Evolutionary conservation across 805 yeast genomes (phyloP).

Genomic region (Pichia heedii): DNA sequence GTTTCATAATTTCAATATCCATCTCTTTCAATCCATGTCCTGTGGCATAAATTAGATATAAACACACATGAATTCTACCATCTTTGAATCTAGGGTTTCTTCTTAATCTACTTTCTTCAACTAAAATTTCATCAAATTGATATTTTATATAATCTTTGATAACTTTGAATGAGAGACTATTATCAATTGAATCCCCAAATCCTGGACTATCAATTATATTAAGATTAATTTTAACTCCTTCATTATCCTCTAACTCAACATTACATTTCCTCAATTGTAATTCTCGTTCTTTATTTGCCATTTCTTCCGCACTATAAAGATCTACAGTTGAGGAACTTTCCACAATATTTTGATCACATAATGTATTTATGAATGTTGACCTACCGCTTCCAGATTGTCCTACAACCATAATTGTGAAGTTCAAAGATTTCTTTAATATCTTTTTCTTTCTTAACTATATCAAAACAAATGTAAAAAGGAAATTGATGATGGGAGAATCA

Average conservation of each 20-base stretch:
- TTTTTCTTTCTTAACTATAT: conserved; percentile 55
- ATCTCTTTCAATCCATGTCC: conserved; percentile 61
- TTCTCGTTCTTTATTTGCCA: conserved; percentile 38
- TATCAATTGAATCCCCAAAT: conserved; percentile 67
- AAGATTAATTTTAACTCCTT: conserved; percentile 71
- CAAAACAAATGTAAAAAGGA: no score
- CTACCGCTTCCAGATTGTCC: conserved; percentile 87
- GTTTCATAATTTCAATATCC: conserved; percentile 65
- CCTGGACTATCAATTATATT: conserved; percentile 79
- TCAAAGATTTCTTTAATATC: conserved; percentile 73
- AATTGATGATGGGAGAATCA: neutral
- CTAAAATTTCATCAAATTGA: conserved; percentile 73
- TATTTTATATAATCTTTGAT: conserved; percentile 73
- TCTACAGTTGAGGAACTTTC: conserved; percentile 50
- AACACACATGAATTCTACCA: conserved; percentile 69
- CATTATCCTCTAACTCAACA: conserved; percentile 80
- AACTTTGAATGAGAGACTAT: conserved; percentile 55
- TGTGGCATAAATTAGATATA: conserved; percentile 66
- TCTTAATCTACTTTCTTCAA: conserved; percentile 74
- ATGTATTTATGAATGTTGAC: conserved; percentile 84
- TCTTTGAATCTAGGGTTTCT: conserved; percentile 82
- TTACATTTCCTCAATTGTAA: conserved; percentile 65
- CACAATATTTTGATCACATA: conserved; percentile 83
- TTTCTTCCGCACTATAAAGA: conserved; percentile 35
- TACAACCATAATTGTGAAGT: conserved; percentile 77